Percentiles rank a stretch among this genome's conserved stretches.
Evolutionary conservation across 176 grass and related monocot genomes (phyloP).

Genomic region (Dactylis glomerata): DNA sequence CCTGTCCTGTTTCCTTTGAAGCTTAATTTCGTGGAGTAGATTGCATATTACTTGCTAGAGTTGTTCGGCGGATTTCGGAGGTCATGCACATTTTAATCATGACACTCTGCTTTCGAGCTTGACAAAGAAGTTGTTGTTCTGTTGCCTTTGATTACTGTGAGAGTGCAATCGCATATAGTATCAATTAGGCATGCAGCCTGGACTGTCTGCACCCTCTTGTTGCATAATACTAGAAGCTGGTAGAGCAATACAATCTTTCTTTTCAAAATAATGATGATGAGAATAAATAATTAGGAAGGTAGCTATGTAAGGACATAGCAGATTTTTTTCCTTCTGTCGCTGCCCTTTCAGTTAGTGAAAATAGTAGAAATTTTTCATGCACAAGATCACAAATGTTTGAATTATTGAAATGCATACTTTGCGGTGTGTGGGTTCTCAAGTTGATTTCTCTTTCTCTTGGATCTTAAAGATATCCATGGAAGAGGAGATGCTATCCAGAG

Average conservation of each 20-base stretch:
- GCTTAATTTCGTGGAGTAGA: neutral
- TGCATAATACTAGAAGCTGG: neutral
- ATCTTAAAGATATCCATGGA: slow-evolving; percentile 72
- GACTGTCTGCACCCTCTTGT: neutral
- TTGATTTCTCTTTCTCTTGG: slow-evolving; percentile 22
- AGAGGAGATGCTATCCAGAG: slow-evolving; percentile 46
- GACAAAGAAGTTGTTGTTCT: neutral
- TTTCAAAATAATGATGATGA: neutral
- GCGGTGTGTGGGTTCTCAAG: slow-evolving; percentile 5
- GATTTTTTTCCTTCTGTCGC: neutral
- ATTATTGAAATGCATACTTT: neutral
- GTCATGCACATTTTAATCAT: neutral
- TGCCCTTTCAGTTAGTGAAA: neutral
- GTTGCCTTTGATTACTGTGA: neutral
- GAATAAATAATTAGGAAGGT: neutral
- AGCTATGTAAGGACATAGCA: neutral
- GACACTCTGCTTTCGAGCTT: neutral
- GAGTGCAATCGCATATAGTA: neutral
- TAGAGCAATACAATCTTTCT: neutral
- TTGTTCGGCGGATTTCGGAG: neutral
- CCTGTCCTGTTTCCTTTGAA: neutral
- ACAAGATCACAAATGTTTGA: neutral
- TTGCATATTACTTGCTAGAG: neutral
- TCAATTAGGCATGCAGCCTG: neutral
- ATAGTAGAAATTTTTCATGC: neutral